Evolutionary conservation across 2,329 filamentous ascomycete species (phyloP).

Genomic region (Polychaeton citri): DNA sequence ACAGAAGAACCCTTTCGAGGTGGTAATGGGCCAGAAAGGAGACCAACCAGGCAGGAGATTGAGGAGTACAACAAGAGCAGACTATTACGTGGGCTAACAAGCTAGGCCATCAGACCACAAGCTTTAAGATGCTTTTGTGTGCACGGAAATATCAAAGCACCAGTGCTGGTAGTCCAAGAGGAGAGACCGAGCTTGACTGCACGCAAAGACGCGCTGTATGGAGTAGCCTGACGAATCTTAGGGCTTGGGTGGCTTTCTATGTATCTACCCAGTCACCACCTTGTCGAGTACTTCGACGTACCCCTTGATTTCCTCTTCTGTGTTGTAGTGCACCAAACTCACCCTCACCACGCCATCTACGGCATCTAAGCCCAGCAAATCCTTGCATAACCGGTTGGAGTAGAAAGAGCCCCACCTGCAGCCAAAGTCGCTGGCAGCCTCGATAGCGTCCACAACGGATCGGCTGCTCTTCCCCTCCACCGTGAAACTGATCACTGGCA

Average conservation of each 20-base stretch:
- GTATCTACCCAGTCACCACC: not conserved
- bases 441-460: constrained; percentile 48
- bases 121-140: too few species aligned
- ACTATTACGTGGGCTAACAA: constrained; percentile 5
- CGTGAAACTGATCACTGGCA: constrained; percentile 55
- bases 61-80: constrained; percentile 12
- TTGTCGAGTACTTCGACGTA: not conserved
- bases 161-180: too few species aligned
- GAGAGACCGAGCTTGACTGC: too few species aligned
- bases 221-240: too few species aligned
- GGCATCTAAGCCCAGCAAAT: constrained; percentile 42
- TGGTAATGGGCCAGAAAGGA: constrained; percentile 24
- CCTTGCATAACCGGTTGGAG: constrained; percentile 46
- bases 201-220: too few species aligned
- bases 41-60: constrained; percentile 31
- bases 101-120: too few species aligned
- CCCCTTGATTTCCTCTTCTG: not conserved
- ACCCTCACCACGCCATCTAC: constrained; percentile 54
- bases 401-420: constrained; percentile 60
- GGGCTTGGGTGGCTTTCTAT: not conserved
- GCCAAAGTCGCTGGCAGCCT: constrained; percentile 45
- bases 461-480: constrained; percentile 44
- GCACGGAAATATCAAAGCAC: too few species aligned
- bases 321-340: constrained; percentile 61
- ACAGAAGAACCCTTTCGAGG: constrained; percentile 30